Percentiles rank a stretch among this genome's conserved stretches.
These are phyloP conservation scores for Globisporangium paroecandrum DNA, from an alignment of 352 stramenopile genomes.

Conservation along the genomic window DNA sequence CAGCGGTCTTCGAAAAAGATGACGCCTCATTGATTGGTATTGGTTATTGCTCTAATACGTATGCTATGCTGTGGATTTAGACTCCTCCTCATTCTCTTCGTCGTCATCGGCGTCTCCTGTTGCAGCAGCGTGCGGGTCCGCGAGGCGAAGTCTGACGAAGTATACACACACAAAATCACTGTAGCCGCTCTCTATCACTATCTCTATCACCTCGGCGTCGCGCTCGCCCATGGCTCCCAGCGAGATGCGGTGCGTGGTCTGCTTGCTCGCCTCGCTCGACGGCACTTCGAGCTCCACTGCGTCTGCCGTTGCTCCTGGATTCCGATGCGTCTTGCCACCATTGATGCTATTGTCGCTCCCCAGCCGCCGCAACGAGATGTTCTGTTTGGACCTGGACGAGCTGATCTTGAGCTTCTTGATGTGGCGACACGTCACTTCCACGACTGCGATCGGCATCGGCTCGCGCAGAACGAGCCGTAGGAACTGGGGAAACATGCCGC, in stretches of 20 bases:
- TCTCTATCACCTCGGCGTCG: constrained; percentile 48
- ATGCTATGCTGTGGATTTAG: constrained; percentile 3
- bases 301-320: not conserved
- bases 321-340: constrained; percentile 8
- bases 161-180: constrained; percentile 72
- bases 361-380: constrained; percentile 16
- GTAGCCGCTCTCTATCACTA: constrained; percentile 64
- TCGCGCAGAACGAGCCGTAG: constrained; percentile 61
- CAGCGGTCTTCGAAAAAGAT: not conserved
- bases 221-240: constrained; percentile 17
- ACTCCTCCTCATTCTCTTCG: constrained; percentile 6
- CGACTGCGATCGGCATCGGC: constrained; percentile 41
- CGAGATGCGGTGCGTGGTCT: constrained; percentile 52
- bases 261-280: constrained; percentile 35
- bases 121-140: constrained; percentile 22
- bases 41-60: constrained; percentile 3
- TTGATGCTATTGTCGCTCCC: constrained; percentile 2
- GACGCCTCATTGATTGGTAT: not conserved
- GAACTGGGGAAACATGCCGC: constrained; percentile 71
- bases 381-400: constrained; percentile 29
- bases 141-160: constrained; percentile 31
- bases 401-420: constrained; percentile 58
- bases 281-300: constrained; percentile 32
- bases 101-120: constrained; percentile 3
- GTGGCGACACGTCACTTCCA: constrained; percentile 74